Evolutionary conservation across 2,329 filamentous ascomycete species (phyloP).

Genomic region (Nannizziopsis arthrosporioides): DNA sequence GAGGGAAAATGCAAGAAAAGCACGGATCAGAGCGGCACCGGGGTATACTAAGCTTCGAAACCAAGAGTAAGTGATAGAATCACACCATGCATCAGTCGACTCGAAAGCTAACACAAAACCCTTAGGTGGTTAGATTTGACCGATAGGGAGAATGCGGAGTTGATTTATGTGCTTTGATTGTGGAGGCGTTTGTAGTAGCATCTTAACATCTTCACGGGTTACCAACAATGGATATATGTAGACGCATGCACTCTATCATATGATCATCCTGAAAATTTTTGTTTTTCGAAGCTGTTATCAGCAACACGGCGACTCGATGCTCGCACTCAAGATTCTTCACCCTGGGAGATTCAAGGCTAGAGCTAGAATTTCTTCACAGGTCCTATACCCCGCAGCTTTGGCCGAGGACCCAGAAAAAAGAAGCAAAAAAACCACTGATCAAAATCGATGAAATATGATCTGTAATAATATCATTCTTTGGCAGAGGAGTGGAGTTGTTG

Average conservation of each 20-base stretch:
- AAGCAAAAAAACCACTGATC: too few species aligned
- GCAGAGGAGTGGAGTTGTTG: too few species aligned
- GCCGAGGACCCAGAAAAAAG: too few species aligned
- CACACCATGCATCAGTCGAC: neutral
- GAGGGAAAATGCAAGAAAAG: conserved; percentile 50
- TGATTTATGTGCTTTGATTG: conserved; percentile 46
- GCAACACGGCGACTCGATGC: too few species aligned
- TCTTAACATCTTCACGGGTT: neutral
- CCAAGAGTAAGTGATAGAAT: conserved; percentile 44
- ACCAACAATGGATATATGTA: neutral
- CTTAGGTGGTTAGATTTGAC: conserved; percentile 49
- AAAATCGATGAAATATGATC: too few species aligned
- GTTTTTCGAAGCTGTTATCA: too few species aligned
- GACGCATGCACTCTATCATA: neutral
- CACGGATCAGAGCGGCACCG: conserved; percentile 38
- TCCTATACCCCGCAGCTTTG: too few species aligned
- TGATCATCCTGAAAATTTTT: too few species aligned
- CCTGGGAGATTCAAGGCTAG: too few species aligned
- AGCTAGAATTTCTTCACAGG: too few species aligned
- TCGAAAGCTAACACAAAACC: neutral
- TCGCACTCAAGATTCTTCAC: too few species aligned
- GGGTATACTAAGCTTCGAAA: conserved; percentile 53
- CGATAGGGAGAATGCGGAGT: conserved; percentile 54
- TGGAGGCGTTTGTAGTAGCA: neutral
- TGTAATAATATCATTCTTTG: too few species aligned